phyloP scores from a whole-genome alignment of 2,329 filamentous ascomycete genomes.

The Botryotinia narcissicola region DNA sequence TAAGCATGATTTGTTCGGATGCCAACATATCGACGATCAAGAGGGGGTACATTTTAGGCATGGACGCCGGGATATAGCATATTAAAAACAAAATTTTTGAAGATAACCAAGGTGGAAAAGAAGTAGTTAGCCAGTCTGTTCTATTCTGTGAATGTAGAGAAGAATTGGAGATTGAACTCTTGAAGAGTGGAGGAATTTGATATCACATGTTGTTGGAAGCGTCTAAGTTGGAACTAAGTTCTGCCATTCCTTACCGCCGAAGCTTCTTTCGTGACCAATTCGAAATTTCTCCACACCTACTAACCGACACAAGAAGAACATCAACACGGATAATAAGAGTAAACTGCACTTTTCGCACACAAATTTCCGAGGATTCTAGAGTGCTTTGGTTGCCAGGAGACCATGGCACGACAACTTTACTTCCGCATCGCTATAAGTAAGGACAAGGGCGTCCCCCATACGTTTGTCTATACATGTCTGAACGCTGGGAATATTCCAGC shows the following conservation, averaged over 20 bases:
- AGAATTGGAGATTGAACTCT: neutral
- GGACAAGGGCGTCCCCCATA: neutral
- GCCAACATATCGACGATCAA: neutral
- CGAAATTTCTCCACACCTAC: neutral
- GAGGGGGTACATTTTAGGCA: neutral
- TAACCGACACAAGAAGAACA: neutral
- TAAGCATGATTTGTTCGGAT: neutral
- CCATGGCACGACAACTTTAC: rapidly evolving
- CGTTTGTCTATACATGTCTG: neutral
- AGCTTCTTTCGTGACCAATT: neutral
- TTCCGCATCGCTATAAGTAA: neutral
- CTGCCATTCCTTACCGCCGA: neutral
- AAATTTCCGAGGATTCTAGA: rapidly evolving
- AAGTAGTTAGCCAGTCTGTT: rapidly evolving
- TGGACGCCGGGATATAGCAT: neutral
- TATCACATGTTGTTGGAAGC: neutral
- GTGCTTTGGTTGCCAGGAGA: neutral
- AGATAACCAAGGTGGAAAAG: neutral
- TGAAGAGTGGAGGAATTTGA: neutral
- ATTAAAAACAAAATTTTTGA: rapidly evolving
- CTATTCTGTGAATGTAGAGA: neutral
- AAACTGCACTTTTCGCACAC: neutral
- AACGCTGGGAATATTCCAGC: neutral
- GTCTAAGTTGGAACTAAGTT: neutral
- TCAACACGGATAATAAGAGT: neutral